These are phyloP conservation scores for Biancaea sappan DNA, from an alignment of 306 rosid genomes.

Conservation along the genomic window DNA sequence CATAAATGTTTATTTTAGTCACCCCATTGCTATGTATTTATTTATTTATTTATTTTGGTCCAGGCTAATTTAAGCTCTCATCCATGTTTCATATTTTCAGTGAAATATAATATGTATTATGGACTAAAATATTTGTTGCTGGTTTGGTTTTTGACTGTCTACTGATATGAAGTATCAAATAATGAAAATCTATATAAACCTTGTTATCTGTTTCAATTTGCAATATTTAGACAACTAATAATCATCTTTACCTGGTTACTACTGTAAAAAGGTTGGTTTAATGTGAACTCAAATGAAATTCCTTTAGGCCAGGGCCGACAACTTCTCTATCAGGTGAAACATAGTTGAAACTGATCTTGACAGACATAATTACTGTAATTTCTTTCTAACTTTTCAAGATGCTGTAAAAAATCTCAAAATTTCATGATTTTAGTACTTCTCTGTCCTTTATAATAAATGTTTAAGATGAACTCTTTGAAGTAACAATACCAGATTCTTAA, in stretches of 20 bases:
- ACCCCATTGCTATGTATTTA: background rate
- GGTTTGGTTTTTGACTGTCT: too few relatives aligned
- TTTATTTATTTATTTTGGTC: too few relatives aligned
- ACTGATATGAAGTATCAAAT: too few relatives aligned
- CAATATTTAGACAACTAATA: background rate
- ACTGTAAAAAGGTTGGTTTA: slow-evolving; percentile 9
- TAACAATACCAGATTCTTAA: background rate
- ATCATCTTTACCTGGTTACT: background rate
- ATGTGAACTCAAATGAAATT: background rate
- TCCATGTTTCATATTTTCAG: background rate
- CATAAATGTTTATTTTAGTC: background rate
- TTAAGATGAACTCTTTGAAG: background rate
- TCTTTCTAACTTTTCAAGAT: background rate
- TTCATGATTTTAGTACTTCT: background rate
- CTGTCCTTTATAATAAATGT: background rate
- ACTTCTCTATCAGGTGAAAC: background rate
- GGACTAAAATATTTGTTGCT: too few relatives aligned
- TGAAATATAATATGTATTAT: background rate
- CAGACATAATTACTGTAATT: background rate
- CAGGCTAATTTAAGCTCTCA: too few relatives aligned
- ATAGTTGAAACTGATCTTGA: background rate
- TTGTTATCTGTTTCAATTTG: background rate
- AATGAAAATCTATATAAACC: background rate
- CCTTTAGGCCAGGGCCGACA: background rate
- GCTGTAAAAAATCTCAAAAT: background rate